Percentiles rank a stretch among this genome's conserved stretches.
Conservation (phyloP, 495 filamentous ascomycete species). For the Apodospora peruviana region DNA sequence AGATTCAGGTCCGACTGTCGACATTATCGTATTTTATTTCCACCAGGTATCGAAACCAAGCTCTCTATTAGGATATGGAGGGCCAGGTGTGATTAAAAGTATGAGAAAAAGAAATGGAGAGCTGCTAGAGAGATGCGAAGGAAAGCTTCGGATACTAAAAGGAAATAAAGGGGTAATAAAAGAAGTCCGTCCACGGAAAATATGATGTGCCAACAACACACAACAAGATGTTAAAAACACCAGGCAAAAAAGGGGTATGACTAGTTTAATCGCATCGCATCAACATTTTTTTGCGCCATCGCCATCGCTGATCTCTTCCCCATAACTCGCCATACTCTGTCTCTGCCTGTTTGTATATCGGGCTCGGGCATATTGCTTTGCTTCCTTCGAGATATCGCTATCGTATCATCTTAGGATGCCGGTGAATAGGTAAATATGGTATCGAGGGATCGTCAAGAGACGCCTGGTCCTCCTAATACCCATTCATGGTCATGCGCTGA, state of each 20-base stretch:
- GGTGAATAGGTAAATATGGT: too few relatives aligned
- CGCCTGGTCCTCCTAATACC: conserved; percentile 56
- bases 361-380: background rate
- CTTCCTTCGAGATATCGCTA: conserved; percentile 16
- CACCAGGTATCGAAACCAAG: conserved; percentile 41
- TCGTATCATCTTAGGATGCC: conserved; percentile 10
- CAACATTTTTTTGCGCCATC: conserved; percentile 13
- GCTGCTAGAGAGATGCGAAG: conserved; percentile 21
- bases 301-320: conserved; percentile 16
- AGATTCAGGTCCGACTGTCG: too few relatives aligned
- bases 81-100: conserved; percentile 27
- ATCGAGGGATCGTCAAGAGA: background rate
- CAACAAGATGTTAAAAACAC: conserved; percentile 27
- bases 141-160: conserved; percentile 29
- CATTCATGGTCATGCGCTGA: conserved; percentile 96
- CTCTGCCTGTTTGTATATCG: conserved; percentile 7
- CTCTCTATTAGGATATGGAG: conserved; percentile 41
- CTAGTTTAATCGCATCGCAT: conserved; percentile 14
- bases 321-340: background rate
- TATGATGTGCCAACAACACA: conserved; percentile 22
- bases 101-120: conserved; percentile 4
- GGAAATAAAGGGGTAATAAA: conserved; percentile 19
- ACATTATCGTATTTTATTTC: conserved; percentile 12
- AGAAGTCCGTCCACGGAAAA: conserved; percentile 23
- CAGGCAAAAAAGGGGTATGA: conserved; percentile 21